Evolutionary conservation across 225 moss, liverwort and hornwort genomes (phyloP).

Genomic region (Pleurozium schreberi): DNA sequence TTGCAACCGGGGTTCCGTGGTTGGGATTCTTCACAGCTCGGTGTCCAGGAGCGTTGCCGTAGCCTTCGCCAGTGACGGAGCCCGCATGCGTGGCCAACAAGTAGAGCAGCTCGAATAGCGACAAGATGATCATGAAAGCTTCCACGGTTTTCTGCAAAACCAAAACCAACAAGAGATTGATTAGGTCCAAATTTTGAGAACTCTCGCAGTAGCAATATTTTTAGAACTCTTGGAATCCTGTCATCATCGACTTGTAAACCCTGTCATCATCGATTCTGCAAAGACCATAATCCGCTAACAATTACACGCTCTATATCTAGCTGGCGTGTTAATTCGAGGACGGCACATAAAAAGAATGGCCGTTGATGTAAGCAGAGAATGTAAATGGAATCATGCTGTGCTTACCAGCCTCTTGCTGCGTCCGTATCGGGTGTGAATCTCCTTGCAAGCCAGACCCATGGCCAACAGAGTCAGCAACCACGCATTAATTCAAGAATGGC

Average conservation of each 20-base stretch:
- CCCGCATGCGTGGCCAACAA: constrained; percentile 28
- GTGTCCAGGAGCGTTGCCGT: neutral
- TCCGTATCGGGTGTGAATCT: constrained; percentile 24
- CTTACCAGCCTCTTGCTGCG: constrained; percentile 11
- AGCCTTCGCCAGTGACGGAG: constrained; percentile 7
- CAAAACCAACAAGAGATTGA: neutral
- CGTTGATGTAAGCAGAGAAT: too few relatives aligned
- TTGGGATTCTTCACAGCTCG: constrained; percentile 1
- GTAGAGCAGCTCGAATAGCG: constrained; percentile 26
- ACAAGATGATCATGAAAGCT: constrained; percentile 38
- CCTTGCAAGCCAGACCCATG: constrained; percentile 14
- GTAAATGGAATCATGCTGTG: neutral
- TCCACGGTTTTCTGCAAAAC: constrained; percentile 24
- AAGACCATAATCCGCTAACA: too few relatives aligned
- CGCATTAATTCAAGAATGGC: neutral
- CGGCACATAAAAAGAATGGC: too few relatives aligned
- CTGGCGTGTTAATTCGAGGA: too few relatives aligned
- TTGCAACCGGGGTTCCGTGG: constrained; percentile 22
- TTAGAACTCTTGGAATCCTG: too few relatives aligned
- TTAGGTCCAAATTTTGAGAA: too few relatives aligned
- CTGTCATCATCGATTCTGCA: too few relatives aligned
- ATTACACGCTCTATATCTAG: too few relatives aligned
- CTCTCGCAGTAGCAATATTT: too few relatives aligned
- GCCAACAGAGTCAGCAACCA: constrained; percentile 25
- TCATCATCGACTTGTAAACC: too few relatives aligned